Conservation (phyloP, 164 flowering plant genomes). For the Chloranthus sessilifolius region DNA sequence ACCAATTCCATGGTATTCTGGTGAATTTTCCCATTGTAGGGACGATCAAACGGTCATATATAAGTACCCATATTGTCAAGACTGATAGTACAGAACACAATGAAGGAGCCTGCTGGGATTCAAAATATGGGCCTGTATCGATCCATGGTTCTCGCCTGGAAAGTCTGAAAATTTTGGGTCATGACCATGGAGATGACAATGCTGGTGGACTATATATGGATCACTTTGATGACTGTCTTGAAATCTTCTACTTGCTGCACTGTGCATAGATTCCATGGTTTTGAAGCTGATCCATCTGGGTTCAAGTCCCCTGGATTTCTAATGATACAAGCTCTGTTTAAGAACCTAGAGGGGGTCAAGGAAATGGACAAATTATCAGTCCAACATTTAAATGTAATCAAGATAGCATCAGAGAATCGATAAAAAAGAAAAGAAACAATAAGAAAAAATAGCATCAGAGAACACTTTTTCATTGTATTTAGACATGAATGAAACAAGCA, state of each 20-base stretch:
- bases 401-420: too few species aligned
- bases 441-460: too few species aligned
- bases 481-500: too few species aligned
- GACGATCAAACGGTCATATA: constrained; percentile 42
- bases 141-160: constrained; percentile 54
- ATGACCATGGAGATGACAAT: constrained; percentile 24
- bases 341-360: constrained; percentile 19
- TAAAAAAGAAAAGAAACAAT: too few species aligned
- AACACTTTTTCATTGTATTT: too few species aligned
- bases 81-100: constrained; percentile 24
- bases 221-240: constrained; percentile 34
- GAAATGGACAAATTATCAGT: neutral
- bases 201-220: constrained; percentile 47
- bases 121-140: constrained; percentile 35
- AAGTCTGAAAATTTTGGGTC: constrained; percentile 27
- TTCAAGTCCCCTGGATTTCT: constrained; percentile 24
- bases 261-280: constrained; percentile 44
- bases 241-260: constrained; percentile 41
- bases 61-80: constrained; percentile 31
- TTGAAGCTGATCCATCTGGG: constrained; percentile 26
- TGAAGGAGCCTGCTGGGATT: constrained; percentile 56
- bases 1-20: constrained; percentile 26
- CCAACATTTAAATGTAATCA: too few species aligned
- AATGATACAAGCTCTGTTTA: constrained; percentile 43
- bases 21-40: constrained; percentile 29